Evolutionary conservation across 352 stramenopile species (phyloP).

Genomic region (Phytophthora sansomeana): DNA sequence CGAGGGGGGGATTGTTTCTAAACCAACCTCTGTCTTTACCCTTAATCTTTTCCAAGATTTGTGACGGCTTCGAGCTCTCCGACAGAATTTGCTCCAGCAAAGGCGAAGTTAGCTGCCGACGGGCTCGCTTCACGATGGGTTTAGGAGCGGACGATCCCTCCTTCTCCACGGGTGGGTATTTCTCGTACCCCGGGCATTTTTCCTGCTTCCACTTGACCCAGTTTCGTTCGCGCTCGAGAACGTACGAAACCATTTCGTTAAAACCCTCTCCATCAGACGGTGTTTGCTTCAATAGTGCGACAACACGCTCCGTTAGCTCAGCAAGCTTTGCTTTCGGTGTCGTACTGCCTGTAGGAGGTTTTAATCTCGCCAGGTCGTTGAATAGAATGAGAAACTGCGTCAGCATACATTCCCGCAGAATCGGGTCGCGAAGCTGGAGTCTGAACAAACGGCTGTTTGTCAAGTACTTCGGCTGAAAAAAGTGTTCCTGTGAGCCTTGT

Average conservation of each 20-base stretch:
- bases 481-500: constrained; percentile 64
- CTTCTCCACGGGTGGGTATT: constrained; percentile 39
- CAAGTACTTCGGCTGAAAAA: constrained; percentile 94
- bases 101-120: constrained; percentile 46
- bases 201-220: constrained; percentile 93
- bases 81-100: constrained; percentile 85
- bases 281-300: constrained; percentile 84
- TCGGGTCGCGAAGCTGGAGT: constrained; percentile 91
- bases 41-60: constrained; percentile 83
- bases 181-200: constrained; percentile 87
- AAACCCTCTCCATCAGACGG: constrained; percentile 88
- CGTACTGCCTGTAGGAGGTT: constrained; percentile 51
- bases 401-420: constrained; percentile 90
- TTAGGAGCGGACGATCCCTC: constrained; percentile 27
- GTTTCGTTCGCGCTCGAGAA: constrained; percentile 90
- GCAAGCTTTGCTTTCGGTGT: constrained; percentile 70
- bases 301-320: constrained; percentile 76
- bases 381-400: constrained; percentile 90
- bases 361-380: constrained; percentile 71
- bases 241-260: constrained; percentile 86
- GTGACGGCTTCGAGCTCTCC: constrained; percentile 74
- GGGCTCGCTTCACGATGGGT: constrained; percentile 37
- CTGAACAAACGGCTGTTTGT: constrained; percentile 92
- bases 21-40: constrained; percentile 60
- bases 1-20: neutral